Base-by-base conservation (phyloP, 805 yeast species). In the Starmerella scarabaei region DNA sequence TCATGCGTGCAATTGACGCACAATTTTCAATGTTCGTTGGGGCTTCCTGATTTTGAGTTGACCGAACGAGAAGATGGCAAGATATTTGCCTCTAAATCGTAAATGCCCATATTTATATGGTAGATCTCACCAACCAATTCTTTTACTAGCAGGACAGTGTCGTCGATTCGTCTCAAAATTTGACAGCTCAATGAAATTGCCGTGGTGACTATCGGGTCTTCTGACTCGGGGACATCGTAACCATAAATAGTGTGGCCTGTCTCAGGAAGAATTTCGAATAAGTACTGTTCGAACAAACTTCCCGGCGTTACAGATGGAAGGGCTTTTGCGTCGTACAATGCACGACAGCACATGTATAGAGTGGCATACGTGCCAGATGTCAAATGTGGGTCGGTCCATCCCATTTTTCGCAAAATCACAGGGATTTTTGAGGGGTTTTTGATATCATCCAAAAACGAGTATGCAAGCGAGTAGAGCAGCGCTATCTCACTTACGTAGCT, bases 61-160 rank as follows among this genome's bases (percentile, higher is more conserved):
- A n/a, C n/a, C n/a, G n/a, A n/a, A n/a, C n/a, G n/a, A n/a, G n/a
- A n/a, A n/a, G n/a, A n/a, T n/a, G n/a, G n/a, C n/a, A n/a, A n/a
- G n/a, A n/a, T n/a, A n/a, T n/a, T n/a, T 23, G 7, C 11, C 19
- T 41, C 43, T 2, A 47, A 20, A 21, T 47, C 46, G 27, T 37
- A 48, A 2, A 48, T n/a, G 24, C 29, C 33, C 31, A 48, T 39
- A 36, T 48, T 34, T 11, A 48, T 30, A 21, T 55, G 60, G 42
- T 48, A 59, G 21, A 52, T 50, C 42, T 60, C 64, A 5, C 64
- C 64, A 3, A 60, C 64, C 11, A 60, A 50, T 16, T 53, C 56
- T 41, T 60, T 60, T 23, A 53, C 53, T 7, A 54, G 41, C 17
- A 56, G 26, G 40, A 56, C 38, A 4, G 55, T 35, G 12, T 54